Conservation (phyloP, 768 basidiomycete species). For the Grammothele lineata region DNA sequence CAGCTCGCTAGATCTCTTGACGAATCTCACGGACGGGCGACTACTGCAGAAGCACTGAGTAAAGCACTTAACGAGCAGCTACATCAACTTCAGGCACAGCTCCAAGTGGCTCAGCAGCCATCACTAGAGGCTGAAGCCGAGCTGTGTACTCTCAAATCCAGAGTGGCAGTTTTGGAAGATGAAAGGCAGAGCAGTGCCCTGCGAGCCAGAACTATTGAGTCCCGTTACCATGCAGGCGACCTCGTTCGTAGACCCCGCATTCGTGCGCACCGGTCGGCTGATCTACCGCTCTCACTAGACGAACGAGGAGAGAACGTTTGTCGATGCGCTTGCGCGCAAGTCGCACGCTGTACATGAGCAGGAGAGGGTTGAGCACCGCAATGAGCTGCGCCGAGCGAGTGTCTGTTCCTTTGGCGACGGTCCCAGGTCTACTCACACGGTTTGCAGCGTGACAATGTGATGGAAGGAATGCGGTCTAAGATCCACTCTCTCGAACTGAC, state of each 20-base stretch:
- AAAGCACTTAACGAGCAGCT: conserved; percentile 14
- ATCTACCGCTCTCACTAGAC: conserved; percentile 14
- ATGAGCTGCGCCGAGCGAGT: conserved; percentile 31
- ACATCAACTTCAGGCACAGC: conserved; percentile 13
- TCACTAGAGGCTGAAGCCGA: conserved; percentile 18
- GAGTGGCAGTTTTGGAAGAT: conserved; percentile 19
- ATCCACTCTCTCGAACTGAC: conserved; percentile 27
- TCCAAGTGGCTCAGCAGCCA: conserved; percentile 17
- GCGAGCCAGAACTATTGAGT: conserved; percentile 23
- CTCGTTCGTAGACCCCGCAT: conserved; percentile 22
- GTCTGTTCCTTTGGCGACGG: not conserved
- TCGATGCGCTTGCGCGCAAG: conserved; percentile 26
- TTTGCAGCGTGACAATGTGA: conserved; percentile 28
- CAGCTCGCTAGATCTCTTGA: conserved; percentile 10
- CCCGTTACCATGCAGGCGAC: conserved; percentile 28
- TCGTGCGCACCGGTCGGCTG: not conserved
- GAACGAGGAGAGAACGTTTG: conserved; percentile 29
- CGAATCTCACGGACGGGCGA: conserved; percentile 12
- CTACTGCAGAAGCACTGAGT: conserved; percentile 13
- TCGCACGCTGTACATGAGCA: conserved; percentile 30
- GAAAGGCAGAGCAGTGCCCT: conserved; percentile 16
- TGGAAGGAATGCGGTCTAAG: conserved; percentile 26
- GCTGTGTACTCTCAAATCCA: conserved; percentile 19
- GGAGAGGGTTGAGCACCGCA: conserved; percentile 30
- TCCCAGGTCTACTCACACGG: not conserved